These are phyloP conservation scores for Celoporthe dispersa DNA, from an alignment of 2,329 filamentous ascomycete genomes.

Conservation along the genomic window DNA sequence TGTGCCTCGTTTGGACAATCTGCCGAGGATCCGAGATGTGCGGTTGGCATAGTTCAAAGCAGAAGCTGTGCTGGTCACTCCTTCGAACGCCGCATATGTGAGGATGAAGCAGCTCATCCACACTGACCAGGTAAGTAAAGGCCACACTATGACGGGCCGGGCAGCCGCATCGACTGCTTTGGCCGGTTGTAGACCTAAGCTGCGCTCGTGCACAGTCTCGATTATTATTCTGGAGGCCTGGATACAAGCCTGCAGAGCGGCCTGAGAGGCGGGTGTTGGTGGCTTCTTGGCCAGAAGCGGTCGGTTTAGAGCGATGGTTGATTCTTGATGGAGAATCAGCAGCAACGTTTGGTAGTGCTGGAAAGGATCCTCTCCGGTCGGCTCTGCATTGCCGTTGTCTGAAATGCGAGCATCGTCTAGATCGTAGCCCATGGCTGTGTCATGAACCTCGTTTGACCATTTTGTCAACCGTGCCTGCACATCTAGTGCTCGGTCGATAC, in stretches of 20 bases:
- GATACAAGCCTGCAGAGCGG: constrained; percentile 32
- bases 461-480: constrained; percentile 30
- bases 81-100: constrained; percentile 31
- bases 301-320: constrained; percentile 31
- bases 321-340: constrained; percentile 30
- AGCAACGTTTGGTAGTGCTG: constrained; percentile 26
- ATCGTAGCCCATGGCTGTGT: constrained; percentile 15
- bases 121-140: constrained; percentile 33
- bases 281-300: constrained; percentile 31
- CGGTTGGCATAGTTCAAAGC: constrained; percentile 31
- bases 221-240: constrained; percentile 31
- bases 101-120: constrained; percentile 34
- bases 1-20: constrained; percentile 30
- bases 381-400: neutral
- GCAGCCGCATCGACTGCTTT: neutral
- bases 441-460: constrained; percentile 31
- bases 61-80: constrained; percentile 29
- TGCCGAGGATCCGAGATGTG: constrained; percentile 27
- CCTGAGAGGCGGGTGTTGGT: constrained; percentile 30
- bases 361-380: neutral
- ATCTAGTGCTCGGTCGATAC: constrained; percentile 26
- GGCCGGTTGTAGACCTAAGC: neutral
- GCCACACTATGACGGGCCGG: constrained; percentile 27
- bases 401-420: constrained; percentile 18
- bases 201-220: constrained; percentile 23